Conservation (phyloP, 306 rosid genomes). For the Oemleria cerasiformis region DNA sequence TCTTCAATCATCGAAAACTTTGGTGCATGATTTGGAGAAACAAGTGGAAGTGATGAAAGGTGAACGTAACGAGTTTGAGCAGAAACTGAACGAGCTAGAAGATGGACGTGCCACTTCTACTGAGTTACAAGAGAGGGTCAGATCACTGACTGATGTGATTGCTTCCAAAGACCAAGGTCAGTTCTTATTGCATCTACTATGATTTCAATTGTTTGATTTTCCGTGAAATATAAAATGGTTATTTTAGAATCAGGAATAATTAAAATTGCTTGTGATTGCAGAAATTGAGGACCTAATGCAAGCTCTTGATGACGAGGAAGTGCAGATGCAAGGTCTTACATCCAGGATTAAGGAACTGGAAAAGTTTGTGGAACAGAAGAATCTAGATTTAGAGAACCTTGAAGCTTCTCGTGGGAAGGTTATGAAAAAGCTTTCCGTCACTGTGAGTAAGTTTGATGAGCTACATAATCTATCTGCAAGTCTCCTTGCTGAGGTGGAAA, state of each 20-base stretch:
- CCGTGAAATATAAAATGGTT: background rate
- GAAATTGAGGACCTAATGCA: constrained; percentile 90
- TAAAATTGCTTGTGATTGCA: constrained; percentile 41
- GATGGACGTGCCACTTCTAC: constrained; percentile 42
- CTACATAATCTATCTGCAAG: constrained; percentile 82
- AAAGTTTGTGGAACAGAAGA: constrained; percentile 62
- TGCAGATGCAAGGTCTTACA: constrained; percentile 72
- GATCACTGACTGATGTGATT: constrained; percentile 57
- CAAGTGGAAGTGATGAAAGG: constrained; percentile 45
- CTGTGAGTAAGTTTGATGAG: constrained; percentile 91
- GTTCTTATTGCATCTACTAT: constrained; percentile 11
- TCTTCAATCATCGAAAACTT: constrained; percentile 62
- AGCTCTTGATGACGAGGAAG: constrained; percentile 96
- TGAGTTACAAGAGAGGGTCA: constrained; percentile 66
- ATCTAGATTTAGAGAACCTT: constrained; percentile 58
- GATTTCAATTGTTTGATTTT: background rate
- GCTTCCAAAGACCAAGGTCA: constrained; percentile 86
- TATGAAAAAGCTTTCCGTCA: constrained; percentile 72
- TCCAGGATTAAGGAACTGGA: constrained; percentile 66
- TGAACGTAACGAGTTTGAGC: constrained; percentile 56
- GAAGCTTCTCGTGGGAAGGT: constrained; percentile 79
- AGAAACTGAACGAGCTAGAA: constrained; percentile 59
- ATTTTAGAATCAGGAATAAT: constrained; percentile 8
- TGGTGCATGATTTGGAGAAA: constrained; percentile 57
- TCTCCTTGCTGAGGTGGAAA: constrained; percentile 92